Evolutionary conservation across 768 basidiomycete genomes (phyloP), one percentile per base, ranked within the genome.

Genomic region (Psilocybe sp.): DNA sequence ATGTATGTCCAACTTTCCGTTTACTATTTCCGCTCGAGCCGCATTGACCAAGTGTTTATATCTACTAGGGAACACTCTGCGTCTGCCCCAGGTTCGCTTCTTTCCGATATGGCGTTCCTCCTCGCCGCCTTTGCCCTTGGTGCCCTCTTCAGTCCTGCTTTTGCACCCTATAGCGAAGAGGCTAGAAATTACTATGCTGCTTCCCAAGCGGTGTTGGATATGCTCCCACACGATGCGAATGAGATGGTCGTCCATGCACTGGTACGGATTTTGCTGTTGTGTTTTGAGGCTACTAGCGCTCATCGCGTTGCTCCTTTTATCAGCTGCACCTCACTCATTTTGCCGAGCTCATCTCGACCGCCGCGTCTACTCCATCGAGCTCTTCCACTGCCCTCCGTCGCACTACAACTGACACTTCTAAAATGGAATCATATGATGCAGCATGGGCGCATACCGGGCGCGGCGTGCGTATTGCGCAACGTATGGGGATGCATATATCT

Each of bases 101-200:
- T 88, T 13, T 73, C 4, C 23, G 23, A 28, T 28, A 28, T 28
- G 23, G 23, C 85, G 0, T 71, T 89, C 20, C 71, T 90, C 15
- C 87, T 84, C 60, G 75, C 77, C 38, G 63, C 89, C 11, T 82
- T 91, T 53, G 79, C 86, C 5, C 72, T 90, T 19, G 87, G 78
- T 0, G 67, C 75, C 0, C 69, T 87, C n/a, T 82, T 87, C 54
- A 84, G 87, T 58, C 71, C 74, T 5, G 59, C 67, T 42, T 61
- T 64, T 6, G 73, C 74, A 1, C 69, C 81, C 35, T 78, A 76
- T 56, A 70, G 77, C 5, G 60, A 75, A 12, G 76, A 82, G 47
- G 78, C 85, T 7, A 71, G 80, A 35, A 82, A 85, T 44, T 89
- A 82, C 58, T 83, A 81, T 55, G 67, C 81, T 43, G 65, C 89